Base-by-base conservation (phyloP, 192 early-diverging fungal species). In the Diversispora eburnea region DNA sequence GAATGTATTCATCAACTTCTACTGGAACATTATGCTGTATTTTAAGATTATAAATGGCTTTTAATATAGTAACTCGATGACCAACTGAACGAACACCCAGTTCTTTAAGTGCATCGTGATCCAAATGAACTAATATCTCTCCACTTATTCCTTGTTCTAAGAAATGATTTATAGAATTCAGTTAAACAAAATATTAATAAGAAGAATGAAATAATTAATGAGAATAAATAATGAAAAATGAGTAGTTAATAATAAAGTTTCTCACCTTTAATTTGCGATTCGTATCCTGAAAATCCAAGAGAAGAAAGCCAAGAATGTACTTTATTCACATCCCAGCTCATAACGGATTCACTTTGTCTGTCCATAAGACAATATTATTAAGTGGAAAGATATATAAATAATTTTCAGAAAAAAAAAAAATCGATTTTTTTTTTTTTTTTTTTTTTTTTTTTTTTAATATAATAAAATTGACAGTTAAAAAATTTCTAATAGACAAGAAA, bases 61-160 rank as follows among this genome's bases (percentile, higher is more conserved):
- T 93, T 54, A 99, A 85, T n/a, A 99, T 85, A n/a, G 88, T 82
- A 25, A 98, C 84, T 39, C 97, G 84, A 56, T 93, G 90, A 3
- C 97, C 97, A 15, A 98, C 88, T 3, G 94, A 91, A 58, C 81
- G 83, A 56, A 99, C 87, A 5, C 88, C 90, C 62, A 99, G 79
- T 73, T 96, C 95, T 78, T 91, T 93, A 68, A 99, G 84, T 46
- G 96, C 86, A 57, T 91, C 92, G 80, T 98, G 94, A 81, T 96
- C 93, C 19, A 96, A 88, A 76, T 92, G 88, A 46, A 94, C 79
- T 5, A 99, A 85, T 6, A 94, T 82, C 58, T 95, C 93, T 64
- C 97, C 97, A 33, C 90, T 91, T 73, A 99, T 95, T 20, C 86
- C 87, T 78, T 98, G 90, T 65, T 96, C 97, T 93, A 72, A 8